These are phyloP conservation scores for Blastosporella zonata DNA, from an alignment of 1,284 basidiomycete genomes.

Conservation along the genomic window DNA sequence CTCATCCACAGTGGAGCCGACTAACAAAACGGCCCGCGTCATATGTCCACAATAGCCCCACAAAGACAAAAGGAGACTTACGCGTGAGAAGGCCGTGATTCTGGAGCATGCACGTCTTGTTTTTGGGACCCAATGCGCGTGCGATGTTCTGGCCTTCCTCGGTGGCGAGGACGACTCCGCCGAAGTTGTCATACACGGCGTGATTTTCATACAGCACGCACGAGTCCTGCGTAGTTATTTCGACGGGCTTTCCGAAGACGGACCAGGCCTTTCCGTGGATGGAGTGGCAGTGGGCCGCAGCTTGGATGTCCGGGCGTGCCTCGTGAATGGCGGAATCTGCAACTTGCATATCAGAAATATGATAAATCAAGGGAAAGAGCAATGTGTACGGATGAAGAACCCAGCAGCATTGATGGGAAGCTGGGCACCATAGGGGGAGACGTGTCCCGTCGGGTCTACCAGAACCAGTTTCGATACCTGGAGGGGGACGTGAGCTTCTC, in stretches of 20 bases:
- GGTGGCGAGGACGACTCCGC: slow-evolving; percentile 57
- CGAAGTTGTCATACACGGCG: slow-evolving; percentile 45
- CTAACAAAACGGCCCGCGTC: slow-evolving; percentile 7
- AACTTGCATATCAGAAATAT: too few relatives aligned
- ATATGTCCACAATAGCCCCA: neutral
- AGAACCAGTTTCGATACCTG: slow-evolving; percentile 30
- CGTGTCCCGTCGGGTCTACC: slow-evolving; percentile 27
- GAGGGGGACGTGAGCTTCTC: neutral
- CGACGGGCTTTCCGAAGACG: slow-evolving; percentile 53
- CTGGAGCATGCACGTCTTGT: slow-evolving; percentile 38
- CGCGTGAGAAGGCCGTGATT: slow-evolving; percentile 55
- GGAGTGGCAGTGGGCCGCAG: slow-evolving; percentile 65
- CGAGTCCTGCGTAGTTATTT: slow-evolving; percentile 50
- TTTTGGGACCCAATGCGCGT: slow-evolving; percentile 42
- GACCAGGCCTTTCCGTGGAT: slow-evolving; percentile 63
- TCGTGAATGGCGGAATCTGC: slow-evolving; percentile 48
- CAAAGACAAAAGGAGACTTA: slow-evolving; percentile 3
- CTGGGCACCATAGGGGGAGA: slow-evolving; percentile 27
- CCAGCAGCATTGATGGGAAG: slow-evolving; percentile 28
- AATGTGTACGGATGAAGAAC: slow-evolving; percentile 24
- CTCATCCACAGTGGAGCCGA: slow-evolving; percentile 26
- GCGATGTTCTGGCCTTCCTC: slow-evolving; percentile 60
- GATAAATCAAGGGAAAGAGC: neutral
- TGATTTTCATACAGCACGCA: slow-evolving; percentile 44
- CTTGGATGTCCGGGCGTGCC: slow-evolving; percentile 59